Percentiles rank a stretch among this genome's conserved stretches.
These are phyloP conservation scores for Climacium dendroides DNA, from an alignment of 225 moss, liverwort and hornwort species.

Conservation along the genomic window DNA sequence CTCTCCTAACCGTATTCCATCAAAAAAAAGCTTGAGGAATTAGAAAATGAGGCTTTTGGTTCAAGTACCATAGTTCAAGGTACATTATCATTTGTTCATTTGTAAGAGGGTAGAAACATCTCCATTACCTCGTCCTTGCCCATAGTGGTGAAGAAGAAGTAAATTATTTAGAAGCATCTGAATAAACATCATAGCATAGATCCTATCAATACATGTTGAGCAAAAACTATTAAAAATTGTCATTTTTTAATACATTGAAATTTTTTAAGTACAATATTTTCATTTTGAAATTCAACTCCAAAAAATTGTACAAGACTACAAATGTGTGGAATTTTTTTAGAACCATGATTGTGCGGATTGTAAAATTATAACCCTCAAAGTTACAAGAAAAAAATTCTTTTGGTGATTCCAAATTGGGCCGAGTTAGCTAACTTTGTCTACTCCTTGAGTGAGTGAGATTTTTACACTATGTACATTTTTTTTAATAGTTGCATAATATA, in stretches of 20 bases:
- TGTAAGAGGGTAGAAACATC: neutral
- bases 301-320: neutral
- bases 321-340: neutral
- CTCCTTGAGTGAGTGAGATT: neutral
- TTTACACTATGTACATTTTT: neutral
- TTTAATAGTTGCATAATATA: neutral
- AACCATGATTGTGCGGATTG: neutral
- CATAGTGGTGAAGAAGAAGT: fast-evolving
- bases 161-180: fast-evolving
- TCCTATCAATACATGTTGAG: neutral
- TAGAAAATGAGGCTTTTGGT: neutral
- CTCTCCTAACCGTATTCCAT: neutral
- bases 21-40: neutral
- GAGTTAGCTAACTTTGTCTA: neutral
- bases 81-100: too few species aligned
- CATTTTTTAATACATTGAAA: neutral
- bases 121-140: neutral
- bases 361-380: neutral
- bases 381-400: neutral
- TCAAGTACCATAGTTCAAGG: neutral
- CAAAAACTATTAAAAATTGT: neutral
- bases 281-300: neutral
- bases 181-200: neutral
- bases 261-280: neutral
- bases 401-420: fast-evolving